phyloP scores from a whole-genome alignment of 2,329 filamentous ascomycete genomes.

The Colletotrichum orchidophilum region DNA sequence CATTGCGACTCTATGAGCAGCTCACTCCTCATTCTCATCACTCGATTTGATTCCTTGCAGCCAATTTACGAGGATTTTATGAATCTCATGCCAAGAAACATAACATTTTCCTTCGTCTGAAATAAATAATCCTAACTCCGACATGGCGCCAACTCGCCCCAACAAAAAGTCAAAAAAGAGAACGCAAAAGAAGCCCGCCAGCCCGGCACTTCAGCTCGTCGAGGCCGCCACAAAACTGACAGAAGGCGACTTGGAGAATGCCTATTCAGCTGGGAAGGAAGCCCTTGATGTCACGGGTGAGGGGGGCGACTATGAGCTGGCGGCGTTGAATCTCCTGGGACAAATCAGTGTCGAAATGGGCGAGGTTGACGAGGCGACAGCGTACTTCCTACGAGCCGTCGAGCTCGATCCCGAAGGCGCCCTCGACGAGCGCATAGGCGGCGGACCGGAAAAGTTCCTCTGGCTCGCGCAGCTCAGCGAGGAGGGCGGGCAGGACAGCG shows the following conservation, averaged over 20 bases:
- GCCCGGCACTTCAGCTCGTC: conserved; percentile 42
- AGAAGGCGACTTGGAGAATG: conserved; percentile 53
- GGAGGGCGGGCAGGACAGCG: conserved; percentile 72
- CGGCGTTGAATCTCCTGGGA: conserved; percentile 79
- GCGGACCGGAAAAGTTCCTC: conserved; percentile 92
- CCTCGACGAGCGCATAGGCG: conserved; percentile 75
- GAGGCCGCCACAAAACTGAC: conserved; percentile 54
- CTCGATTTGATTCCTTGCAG: not conserved
- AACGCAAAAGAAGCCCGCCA: conserved; percentile 39
- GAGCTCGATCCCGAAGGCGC: conserved; percentile 80
- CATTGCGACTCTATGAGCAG: not conserved
- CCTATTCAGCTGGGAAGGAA: conserved; percentile 49
- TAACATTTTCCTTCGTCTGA: no score
- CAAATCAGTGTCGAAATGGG: conserved; percentile 86
- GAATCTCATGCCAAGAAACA: not conserved
- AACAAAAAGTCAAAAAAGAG: conserved; percentile 48
- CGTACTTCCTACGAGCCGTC: conserved; percentile 78
- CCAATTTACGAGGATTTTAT: not conserved
- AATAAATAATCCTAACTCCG: no score
- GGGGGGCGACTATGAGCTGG: conserved; percentile 63
- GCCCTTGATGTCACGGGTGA: conserved; percentile 55
- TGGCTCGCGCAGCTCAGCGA: conserved; percentile 92
- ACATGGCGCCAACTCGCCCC: conserved; percentile 54
- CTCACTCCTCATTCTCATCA: conserved; percentile 4
- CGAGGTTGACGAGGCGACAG: conserved; percentile 78